Conservation (phyloP, 805 yeast species). For the Barnettozyma sucrosica region DNA sequence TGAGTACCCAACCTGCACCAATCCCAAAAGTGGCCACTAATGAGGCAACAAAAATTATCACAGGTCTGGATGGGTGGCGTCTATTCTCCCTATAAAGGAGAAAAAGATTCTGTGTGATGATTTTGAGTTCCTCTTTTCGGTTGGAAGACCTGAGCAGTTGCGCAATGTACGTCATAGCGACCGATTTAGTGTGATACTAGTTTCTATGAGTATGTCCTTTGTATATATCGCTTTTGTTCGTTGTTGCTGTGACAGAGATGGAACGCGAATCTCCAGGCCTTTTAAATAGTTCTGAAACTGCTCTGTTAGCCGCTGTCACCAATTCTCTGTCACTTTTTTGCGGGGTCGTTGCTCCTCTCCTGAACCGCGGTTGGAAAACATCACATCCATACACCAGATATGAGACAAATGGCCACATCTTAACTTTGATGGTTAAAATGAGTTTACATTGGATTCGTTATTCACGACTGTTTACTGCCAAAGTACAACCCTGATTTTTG, state of each 20-base stretch:
- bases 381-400: no score
- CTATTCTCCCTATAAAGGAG: constrained; percentile 25
- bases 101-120: constrained; percentile 19
- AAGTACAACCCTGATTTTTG: no score
- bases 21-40: constrained; percentile 21
- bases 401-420: no score
- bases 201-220: not conserved
- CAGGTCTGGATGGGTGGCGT: constrained; percentile 24
- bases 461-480: no score
- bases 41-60: constrained; percentile 24
- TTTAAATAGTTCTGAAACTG: no score
- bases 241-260: not conserved
- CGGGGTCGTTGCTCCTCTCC: not conserved
- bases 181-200: not conserved
- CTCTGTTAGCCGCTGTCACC: not conserved
- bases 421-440: no score
- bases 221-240: not conserved
- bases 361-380: not conserved
- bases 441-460: no score
- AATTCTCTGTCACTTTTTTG: not conserved
- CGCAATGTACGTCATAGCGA: constrained; percentile 12
- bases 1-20: constrained; percentile 18
- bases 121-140: constrained; percentile 19
- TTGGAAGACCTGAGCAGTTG: constrained; percentile 15
- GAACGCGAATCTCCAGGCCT: not conserved